phyloP scores from a whole-genome alignment of 2,329 filamentous ascomycete species.

The Ophiostoma pallidulum region DNA sequence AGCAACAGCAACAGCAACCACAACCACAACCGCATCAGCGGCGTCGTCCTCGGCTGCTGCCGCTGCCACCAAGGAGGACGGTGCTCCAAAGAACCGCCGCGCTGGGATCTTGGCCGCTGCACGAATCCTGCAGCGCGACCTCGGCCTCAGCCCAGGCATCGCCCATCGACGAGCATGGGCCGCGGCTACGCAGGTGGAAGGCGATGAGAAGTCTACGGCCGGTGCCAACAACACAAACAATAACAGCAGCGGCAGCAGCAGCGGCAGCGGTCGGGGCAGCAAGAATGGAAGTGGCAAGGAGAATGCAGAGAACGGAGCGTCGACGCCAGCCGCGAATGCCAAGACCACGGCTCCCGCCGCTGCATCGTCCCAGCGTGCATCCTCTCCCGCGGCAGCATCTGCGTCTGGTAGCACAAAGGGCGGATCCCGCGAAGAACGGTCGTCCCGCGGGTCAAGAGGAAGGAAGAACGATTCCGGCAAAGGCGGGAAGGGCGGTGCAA shows the following conservation, averaged over 20 bases:
- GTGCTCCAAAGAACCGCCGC: slow-evolving; percentile 46
- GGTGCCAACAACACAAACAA: slow-evolving; percentile 25
- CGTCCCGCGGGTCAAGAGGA: slow-evolving; percentile 16
- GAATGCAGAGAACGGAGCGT: background rate
- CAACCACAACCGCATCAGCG: slow-evolving; percentile 48
- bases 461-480: slow-evolving; percentile 17
- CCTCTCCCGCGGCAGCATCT: background rate
- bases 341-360: too few relatives aligned
- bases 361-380: too few relatives aligned
- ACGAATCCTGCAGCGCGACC: slow-evolving; percentile 55
- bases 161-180: slow-evolving; percentile 49
- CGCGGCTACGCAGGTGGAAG: slow-evolving; percentile 32
- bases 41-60: slow-evolving; percentile 37
- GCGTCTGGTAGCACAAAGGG: background rate
- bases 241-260: background rate
- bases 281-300: background rate
- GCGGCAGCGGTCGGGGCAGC: background rate
- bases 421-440: slow-evolving; percentile 5
- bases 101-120: slow-evolving; percentile 55
- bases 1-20: slow-evolving; percentile 28
- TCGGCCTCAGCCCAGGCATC: slow-evolving; percentile 54
- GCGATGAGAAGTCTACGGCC: slow-evolving; percentile 42
- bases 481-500: slow-evolving; percentile 8
- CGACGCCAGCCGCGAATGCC: too few relatives aligned
- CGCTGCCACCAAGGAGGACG: slow-evolving; percentile 25